These are phyloP conservation scores for Cladophialophora psammophila DNA, from an alignment of 2,329 filamentous ascomycete genomes.

Conservation along the genomic window DNA sequence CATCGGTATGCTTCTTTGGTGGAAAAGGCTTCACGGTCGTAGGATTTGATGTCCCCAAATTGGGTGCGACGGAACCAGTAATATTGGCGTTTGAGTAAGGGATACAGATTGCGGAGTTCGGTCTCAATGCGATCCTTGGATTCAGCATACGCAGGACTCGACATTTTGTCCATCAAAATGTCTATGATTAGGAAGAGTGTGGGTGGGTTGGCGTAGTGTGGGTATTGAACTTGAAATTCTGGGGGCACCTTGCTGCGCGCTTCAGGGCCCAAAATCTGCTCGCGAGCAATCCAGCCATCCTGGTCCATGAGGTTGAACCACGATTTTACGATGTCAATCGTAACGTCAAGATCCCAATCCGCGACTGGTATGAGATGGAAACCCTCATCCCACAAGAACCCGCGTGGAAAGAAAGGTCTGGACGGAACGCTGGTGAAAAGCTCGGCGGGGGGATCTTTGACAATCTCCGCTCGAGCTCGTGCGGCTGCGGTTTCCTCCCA, in stretches of 20 bases:
- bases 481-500: slow-evolving; percentile 91
- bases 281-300: slow-evolving; percentile 95
- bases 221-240: slow-evolving; percentile 95
- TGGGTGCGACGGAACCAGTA: slow-evolving; percentile 96
- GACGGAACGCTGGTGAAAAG: slow-evolving; percentile 93
- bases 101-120: slow-evolving; percentile 75
- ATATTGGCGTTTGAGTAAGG: slow-evolving; percentile 86
- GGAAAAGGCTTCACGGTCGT: slow-evolving; percentile 87
- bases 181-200: slow-evolving; percentile 92
- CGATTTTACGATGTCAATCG: slow-evolving; percentile 85
- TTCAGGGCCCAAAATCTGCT: slow-evolving; percentile 91
- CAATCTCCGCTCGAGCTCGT: slow-evolving; percentile 70
- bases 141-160: slow-evolving; percentile 41
- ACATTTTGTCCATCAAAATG: slow-evolving; percentile 79
- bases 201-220: slow-evolving; percentile 95
- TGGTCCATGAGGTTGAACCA: slow-evolving; percentile 98
- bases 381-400: slow-evolving; percentile 97
- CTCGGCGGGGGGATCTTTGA: slow-evolving; percentile 81
- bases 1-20: slow-evolving; percentile 93
- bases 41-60: slow-evolving; percentile 85
- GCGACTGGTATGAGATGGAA: slow-evolving; percentile 91
- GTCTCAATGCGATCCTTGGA: slow-evolving; percentile 42
- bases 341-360: slow-evolving; percentile 92
- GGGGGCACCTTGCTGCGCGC: slow-evolving; percentile 91
- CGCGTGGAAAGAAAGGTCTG: slow-evolving; percentile 92